Percentiles rank a stretch among this genome's conserved stretches.
Evolutionary conservation across 148 eudicot genomes (phyloP).

Genomic region (Rhododendron mucronatum): DNA sequence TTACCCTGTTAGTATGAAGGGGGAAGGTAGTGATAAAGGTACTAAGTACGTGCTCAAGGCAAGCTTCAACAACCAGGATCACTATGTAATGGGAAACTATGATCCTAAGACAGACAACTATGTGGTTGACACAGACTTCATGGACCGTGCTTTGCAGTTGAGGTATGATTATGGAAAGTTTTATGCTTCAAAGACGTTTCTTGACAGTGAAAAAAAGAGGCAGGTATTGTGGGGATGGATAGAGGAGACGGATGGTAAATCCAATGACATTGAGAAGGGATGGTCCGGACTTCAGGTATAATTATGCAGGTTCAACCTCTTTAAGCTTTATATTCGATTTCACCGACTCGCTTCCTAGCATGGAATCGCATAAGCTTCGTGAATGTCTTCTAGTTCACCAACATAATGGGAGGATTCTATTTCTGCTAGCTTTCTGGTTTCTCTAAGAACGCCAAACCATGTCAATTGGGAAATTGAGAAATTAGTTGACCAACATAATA

Average conservation of each 20-base stretch:
- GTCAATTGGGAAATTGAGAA: too few species aligned
- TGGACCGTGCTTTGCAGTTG: neutral
- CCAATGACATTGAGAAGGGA: slow-evolving; percentile 23
- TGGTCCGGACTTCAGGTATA: slow-evolving; percentile 30
- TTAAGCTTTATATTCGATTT: neutral
- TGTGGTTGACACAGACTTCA: neutral
- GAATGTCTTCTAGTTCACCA: neutral
- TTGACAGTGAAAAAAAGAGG: slow-evolving; percentile 13
- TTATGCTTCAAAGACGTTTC: slow-evolving; percentile 28
- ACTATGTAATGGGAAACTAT: slow-evolving; percentile 19
- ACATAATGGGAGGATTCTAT: neutral
- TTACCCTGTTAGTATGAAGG: slow-evolving; percentile 7
- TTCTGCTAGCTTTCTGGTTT: neutral
- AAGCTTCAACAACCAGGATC: slow-evolving; percentile 6
- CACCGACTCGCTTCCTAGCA: neutral
- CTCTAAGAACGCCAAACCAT: neutral
- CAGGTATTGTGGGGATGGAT: slow-evolving; percentile 28
- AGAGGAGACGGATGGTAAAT: slow-evolving; percentile 15
- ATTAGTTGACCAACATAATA: too few species aligned
- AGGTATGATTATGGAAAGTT: slow-evolving; percentile 26
- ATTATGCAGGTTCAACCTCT: neutral
- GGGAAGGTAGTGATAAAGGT: neutral
- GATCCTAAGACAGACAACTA: slow-evolving; percentile 6
- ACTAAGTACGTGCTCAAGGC: slow-evolving; percentile 21
- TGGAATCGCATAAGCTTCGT: neutral